Evolutionary conservation across 257 asterid species (phyloP).

Genomic region (Solanum corneliomulleri): DNA sequence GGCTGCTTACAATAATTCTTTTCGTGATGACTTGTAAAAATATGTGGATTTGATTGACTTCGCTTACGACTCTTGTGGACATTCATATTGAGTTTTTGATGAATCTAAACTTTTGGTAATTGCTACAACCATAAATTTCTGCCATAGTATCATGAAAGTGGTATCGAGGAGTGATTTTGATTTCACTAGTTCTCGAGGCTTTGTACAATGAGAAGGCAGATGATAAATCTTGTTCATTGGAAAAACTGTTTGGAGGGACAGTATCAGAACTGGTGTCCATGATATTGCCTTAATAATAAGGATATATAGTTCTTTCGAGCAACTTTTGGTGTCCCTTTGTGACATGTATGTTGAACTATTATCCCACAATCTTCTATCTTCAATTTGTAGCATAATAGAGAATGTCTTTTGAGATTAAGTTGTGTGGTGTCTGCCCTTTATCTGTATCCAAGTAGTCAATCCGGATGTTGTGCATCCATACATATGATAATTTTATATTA

Average conservation of each 20-base stretch:
- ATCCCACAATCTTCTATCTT: background rate
- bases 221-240: background rate
- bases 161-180: background rate
- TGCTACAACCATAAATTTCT: background rate
- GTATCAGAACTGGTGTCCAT: background rate
- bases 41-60: background rate
- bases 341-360: background rate
- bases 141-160: background rate
- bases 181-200: background rate
- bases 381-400: background rate
- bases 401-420: background rate
- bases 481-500: slow-evolving; percentile 7
- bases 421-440: background rate
- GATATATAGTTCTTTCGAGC: background rate
- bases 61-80: no score
- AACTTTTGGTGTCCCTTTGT: background rate
- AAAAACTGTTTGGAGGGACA: background rate
- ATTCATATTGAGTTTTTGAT: background rate
- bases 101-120: background rate
- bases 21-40: background rate
- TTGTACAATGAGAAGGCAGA: background rate
- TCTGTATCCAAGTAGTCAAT: background rate
- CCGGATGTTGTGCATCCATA: background rate
- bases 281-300: background rate
- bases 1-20: background rate